These are phyloP conservation scores for Penicillium crustosum DNA, from an alignment of 2,329 filamentous ascomycete genomes.

Conservation along the genomic window DNA sequence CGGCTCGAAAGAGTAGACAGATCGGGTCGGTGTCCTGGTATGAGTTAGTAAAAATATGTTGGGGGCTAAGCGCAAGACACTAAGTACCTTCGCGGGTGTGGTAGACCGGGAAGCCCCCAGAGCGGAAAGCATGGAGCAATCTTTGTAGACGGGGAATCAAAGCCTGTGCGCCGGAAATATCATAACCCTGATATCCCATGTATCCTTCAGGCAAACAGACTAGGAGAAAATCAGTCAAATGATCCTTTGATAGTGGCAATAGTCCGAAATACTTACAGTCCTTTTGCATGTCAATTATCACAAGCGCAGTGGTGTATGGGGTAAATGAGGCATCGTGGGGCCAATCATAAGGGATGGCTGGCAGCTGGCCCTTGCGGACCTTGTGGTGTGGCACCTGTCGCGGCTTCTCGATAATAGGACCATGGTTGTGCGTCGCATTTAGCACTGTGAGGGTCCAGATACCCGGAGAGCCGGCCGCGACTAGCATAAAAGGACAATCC, in stretches of 20 bases:
- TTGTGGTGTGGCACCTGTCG: slow-evolving; percentile 44
- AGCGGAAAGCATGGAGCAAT: slow-evolving; percentile 41
- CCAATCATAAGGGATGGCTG: slow-evolving; percentile 47
- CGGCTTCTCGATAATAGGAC: slow-evolving; percentile 43
- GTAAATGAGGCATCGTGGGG: slow-evolving; percentile 48
- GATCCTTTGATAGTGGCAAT: background rate
- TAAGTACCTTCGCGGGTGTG: slow-evolving; percentile 47
- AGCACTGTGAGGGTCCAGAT: slow-evolving; percentile 47
- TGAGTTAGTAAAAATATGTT: slow-evolving; percentile 10
- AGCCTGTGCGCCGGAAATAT: slow-evolving; percentile 41
- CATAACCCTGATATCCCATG: slow-evolving; percentile 47
- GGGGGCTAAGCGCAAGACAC: background rate
- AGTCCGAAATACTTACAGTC: slow-evolving; percentile 40
- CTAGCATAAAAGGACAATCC: slow-evolving; percentile 48
- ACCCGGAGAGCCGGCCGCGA: slow-evolving; percentile 45
- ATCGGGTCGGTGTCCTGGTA: slow-evolving; percentile 50
- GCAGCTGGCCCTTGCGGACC: slow-evolving; percentile 46
- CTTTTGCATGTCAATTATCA: slow-evolving; percentile 52
- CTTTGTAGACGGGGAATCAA: slow-evolving; percentile 45
- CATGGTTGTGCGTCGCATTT: slow-evolving; percentile 46
- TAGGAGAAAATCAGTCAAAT: slow-evolving; percentile 19
- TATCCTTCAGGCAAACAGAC: slow-evolving; percentile 48
- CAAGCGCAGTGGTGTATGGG: slow-evolving; percentile 47
- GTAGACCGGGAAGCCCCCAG: slow-evolving; percentile 44
- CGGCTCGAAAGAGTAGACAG: slow-evolving; percentile 57